phyloP scores from a whole-genome alignment of 306 rosid species.

The Vigna angularis region DNA sequence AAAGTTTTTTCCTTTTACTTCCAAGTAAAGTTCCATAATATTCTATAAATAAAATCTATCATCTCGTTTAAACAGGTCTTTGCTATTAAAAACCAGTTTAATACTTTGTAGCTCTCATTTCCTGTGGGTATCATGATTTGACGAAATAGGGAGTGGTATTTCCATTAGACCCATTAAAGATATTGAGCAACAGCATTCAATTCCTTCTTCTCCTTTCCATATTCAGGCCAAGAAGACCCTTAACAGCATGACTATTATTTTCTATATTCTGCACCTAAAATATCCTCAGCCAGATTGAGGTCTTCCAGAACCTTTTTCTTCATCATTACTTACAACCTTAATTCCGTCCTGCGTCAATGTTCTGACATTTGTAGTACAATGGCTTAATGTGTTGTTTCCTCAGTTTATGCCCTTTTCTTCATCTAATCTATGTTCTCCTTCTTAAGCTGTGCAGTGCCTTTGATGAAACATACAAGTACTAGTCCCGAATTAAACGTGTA shows the following conservation, averaged over 20 bases:
- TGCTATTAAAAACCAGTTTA: too few relatives aligned
- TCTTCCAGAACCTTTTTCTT: neutral
- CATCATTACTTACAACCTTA: neutral
- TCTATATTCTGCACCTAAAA: neutral
- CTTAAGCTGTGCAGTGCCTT: neutral
- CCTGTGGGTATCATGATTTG: neutral
- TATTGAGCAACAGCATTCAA: neutral
- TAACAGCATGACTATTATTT: neutral
- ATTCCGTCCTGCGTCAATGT: neutral
- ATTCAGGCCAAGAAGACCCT: neutral
- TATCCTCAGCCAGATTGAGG: neutral
- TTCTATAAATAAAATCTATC: too few relatives aligned
- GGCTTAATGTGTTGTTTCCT: neutral
- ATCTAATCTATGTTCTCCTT: neutral
- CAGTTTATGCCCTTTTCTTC: neutral
- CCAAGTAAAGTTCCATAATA: too few relatives aligned
- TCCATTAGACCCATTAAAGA: neutral
- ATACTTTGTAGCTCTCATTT: too few relatives aligned
- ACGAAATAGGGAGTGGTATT: neutral
- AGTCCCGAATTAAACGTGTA: constrained; percentile 3
- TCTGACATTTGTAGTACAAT: neutral
- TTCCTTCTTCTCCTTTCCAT: neutral
- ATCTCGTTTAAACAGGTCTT: too few relatives aligned
- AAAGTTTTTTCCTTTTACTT: too few relatives aligned
- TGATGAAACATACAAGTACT: neutral